Evolutionary conservation across 305 asterid genomes (phyloP).

Genomic region (Fraxinus dipetala): DNA sequence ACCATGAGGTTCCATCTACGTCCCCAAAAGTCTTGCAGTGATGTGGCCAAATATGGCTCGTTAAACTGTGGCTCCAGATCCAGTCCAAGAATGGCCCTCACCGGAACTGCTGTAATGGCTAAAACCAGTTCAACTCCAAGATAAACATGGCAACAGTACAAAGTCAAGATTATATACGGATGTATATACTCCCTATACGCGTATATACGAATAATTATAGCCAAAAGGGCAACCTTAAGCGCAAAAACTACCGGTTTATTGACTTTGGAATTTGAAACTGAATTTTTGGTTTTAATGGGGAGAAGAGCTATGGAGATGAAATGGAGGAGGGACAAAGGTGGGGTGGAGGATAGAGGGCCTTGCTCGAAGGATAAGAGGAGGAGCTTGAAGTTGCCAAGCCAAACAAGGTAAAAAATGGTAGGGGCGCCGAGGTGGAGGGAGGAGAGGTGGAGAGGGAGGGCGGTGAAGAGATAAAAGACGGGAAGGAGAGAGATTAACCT

Average conservation of each 20-base stretch:
- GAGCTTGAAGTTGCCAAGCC: neutral
- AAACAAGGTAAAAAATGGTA: conserved; percentile 18
- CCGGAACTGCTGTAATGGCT: conserved; percentile 40
- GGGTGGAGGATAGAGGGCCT: conserved; percentile 41
- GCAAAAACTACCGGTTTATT: neutral
- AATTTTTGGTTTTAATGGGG: conserved; percentile 47
- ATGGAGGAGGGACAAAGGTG: conserved; percentile 35
- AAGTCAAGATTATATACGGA: conserved; percentile 28
- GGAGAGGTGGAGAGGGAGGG: conserved; percentile 50
- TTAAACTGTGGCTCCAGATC: conserved; percentile 61
- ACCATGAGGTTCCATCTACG: conserved; percentile 70
- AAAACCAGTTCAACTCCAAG: conserved; percentile 47
- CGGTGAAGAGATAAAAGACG: conserved; percentile 48
- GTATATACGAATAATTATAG: conserved; percentile 21
- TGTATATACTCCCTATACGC: conserved; percentile 32
- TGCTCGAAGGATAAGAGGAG: conserved; percentile 38
- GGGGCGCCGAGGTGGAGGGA: conserved; percentile 36
- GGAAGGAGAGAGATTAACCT: conserved; percentile 57
- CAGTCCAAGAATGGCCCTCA: conserved; percentile 43
- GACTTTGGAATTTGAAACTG: neutral
- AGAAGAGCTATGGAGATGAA: conserved; percentile 46
- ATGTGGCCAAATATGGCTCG: conserved; percentile 63
- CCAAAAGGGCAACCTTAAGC: conserved; percentile 21
- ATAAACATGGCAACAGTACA: conserved; percentile 50
- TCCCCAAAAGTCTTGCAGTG: conserved; percentile 77